Percentiles rank a stretch among this genome's conserved stretches.
These are phyloP conservation scores for Blastobotrys apis DNA, from an alignment of 1,139 yeast genomes.

Conservation along the genomic window DNA sequence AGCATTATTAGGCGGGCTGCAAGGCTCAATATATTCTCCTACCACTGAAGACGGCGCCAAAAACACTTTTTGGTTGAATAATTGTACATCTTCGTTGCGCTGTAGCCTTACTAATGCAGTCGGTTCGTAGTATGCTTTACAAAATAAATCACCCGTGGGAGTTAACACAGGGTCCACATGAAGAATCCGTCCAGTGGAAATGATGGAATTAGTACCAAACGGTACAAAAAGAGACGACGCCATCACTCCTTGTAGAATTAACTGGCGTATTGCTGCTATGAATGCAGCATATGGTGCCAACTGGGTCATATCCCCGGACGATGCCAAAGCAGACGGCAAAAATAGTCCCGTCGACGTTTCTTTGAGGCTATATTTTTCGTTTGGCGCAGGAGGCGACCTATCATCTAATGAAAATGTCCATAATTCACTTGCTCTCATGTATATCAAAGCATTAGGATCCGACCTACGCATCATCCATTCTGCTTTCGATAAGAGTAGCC, in stretches of 20 bases:
- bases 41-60: conserved; percentile 74
- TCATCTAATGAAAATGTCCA: conserved; percentile 51
- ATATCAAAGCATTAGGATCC: conserved; percentile 50
- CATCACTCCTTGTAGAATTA: conserved; percentile 47
- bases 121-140: conserved; percentile 25
- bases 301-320: conserved; percentile 27
- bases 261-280: conserved; percentile 55
- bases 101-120: conserved; percentile 16
- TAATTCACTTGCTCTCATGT: conserved; percentile 57
- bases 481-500: conserved; percentile 49
- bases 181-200: conserved; percentile 24
- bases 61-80: conserved; percentile 47
- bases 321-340: conserved; percentile 34
- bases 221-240: conserved; percentile 47
- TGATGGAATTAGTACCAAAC: conserved; percentile 22
- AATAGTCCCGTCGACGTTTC: conserved; percentile 38
- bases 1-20: conserved; percentile 49
- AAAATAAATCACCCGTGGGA: conserved; percentile 37
- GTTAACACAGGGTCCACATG: conserved; percentile 32
- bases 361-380: conserved; percentile 30
- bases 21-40: conserved; percentile 52
- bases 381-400: conserved; percentile 33
- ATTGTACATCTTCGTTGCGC: conserved; percentile 18
- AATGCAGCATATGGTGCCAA: conserved; percentile 49
- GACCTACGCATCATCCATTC: conserved; percentile 54